Evolutionary conservation across 2,329 filamentous ascomycete species (phyloP), one percentile per base, ranked within the genome.

Genomic region (Scedosporium dehoogii): DNA sequence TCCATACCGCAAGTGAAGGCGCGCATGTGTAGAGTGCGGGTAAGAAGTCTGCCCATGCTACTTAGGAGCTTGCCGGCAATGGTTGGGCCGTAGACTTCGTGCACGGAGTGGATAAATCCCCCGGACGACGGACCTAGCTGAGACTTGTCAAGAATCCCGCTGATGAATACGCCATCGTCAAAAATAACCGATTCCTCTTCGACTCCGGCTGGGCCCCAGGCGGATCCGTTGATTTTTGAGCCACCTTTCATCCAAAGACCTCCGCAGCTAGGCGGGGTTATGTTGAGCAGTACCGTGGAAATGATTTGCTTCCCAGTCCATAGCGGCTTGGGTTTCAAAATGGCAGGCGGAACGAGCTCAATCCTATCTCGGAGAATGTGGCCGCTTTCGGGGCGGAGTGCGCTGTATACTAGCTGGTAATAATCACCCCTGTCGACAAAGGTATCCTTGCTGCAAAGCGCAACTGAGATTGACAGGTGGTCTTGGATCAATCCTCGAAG

Each of bases 251-350:
- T 85, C 69, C 86, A 92, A 38, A 97, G 78, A 29, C 90, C 88
- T 63, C 88, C 85, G 68, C 89, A 90, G 66, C 87, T 85, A 10
- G 81, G 75, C 0, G 94, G 94, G 65, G 85, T 89, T 68, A 97
- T 92, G 71, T 99, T 99, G 74, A 91, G 92, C 62, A 99, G 76
- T 6, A 99, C 89, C 0, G 92, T 96, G 3, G 91, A 93, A 65
- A 99, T 89, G 58, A 99, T 82, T 72, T 99, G 94, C 76, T 99
- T 99, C 66, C 94, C 94, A 1, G 92, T 97, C 94, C 94, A 99
- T 61, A 92, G 78, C 33, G 85, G 82, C 48, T 82, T 82, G 0
- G 94, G 94, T 72, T 92, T 96, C 68, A 92, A 79, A 51, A 97
- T 81, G 2, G 92, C 87, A 3, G 94, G 94, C 9, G 87, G 81